phyloP scores from a whole-genome alignment of 495 filamentous ascomycete species.

The Xylaria acuta region DNA sequence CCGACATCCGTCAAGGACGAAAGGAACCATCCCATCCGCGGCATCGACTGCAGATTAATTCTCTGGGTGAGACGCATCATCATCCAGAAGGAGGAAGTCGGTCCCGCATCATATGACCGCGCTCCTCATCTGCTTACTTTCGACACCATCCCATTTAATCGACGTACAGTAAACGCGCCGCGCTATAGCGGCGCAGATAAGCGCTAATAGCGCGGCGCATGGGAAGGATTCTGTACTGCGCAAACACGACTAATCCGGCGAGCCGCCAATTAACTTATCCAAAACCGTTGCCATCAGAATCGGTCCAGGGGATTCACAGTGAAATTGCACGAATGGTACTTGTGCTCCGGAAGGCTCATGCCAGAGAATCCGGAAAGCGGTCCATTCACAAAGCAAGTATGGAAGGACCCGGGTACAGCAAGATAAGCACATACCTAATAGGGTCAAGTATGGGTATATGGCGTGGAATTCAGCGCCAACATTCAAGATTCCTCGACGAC shows the following conservation, averaged over 20 bases:
- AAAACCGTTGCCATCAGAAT: neutral
- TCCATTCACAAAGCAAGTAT: neutral
- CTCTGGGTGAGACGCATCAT: neutral
- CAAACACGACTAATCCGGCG: conserved; percentile 1
- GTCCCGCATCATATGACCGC: neutral
- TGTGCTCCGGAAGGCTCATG: neutral
- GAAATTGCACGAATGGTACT: neutral
- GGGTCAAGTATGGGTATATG: neutral
- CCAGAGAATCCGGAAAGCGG: neutral
- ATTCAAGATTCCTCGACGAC: neutral
- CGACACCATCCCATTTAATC: neutral
- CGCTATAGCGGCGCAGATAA: conserved; percentile 8
- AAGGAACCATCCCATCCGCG: neutral
- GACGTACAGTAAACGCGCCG: neutral
- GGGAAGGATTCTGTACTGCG: conserved; percentile 4
- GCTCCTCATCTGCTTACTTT: conserved; percentile 20
- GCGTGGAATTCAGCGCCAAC: neutral
- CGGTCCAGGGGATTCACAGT: neutral
- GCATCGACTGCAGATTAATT: neutral
- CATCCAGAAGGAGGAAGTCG: neutral
- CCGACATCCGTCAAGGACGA: neutral
- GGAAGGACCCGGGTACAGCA: neutral
- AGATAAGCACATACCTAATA: too few relatives aligned
- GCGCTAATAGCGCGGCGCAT: conserved; percentile 11
- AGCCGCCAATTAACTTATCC: neutral